phyloP scores from a whole-genome alignment of 305 asterid species.

The Lippia alba region DNA sequence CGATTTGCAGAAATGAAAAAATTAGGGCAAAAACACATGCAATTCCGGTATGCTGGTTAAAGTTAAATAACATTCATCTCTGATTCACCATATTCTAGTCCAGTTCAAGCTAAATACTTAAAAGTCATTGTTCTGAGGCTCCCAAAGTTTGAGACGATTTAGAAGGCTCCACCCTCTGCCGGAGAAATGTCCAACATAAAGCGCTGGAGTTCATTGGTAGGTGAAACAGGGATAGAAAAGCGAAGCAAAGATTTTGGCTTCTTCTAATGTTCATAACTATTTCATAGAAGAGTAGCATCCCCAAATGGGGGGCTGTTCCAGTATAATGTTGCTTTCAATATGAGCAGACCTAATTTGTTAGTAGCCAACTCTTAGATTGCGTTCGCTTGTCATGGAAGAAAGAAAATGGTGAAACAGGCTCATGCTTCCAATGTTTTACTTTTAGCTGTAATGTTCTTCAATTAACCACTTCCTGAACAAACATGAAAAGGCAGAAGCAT shows the following conservation, averaged over 20 bases:
- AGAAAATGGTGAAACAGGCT: not conserved
- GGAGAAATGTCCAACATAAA: not conserved
- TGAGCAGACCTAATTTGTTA: not conserved
- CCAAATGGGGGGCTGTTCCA: not conserved
- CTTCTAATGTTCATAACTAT: not conserved
- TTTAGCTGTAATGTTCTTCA: too few species aligned
- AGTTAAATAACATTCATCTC: not conserved
- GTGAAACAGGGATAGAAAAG: not conserved
- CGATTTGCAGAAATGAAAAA: not conserved
- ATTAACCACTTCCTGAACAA: too few species aligned
- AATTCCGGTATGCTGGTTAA: not conserved
- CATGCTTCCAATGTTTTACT: not conserved
- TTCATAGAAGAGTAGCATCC: not conserved
- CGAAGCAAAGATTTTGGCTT: not conserved
- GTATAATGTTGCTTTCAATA: not conserved
- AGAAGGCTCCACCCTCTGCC: not conserved
- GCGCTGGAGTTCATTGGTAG: not conserved
- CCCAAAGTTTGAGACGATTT: too few species aligned
- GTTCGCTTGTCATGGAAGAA: conserved; percentile 10
- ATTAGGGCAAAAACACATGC: not conserved
- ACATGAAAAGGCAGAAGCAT: too few species aligned
- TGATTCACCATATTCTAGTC: not conserved
- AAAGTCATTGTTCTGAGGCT: not conserved
- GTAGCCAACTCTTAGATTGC: not conserved
- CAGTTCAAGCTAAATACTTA: not conserved